Evolutionary conservation across 306 rosid species (phyloP), one percentile per base, ranked within the genome.

Genomic region (Arachis hypogaea): DNA sequence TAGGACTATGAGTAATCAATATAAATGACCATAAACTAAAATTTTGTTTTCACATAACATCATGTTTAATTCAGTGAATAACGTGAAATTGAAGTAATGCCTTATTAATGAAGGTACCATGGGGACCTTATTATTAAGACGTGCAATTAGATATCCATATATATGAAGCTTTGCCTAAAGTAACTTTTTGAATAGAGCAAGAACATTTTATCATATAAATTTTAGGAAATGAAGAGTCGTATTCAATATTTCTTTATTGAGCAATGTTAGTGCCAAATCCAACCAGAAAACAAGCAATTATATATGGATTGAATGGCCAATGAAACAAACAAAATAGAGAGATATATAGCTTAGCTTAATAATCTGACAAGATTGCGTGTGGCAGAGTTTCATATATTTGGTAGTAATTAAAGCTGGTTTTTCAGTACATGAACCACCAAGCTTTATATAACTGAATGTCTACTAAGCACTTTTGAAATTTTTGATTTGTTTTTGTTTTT

Each of bases 121-220:
- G 0, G 33, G 33, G 29, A 71, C 47, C 42, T 55, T 33, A 70
- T 55, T 63, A 49, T 52, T 9, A 50, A 55, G 22, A 56, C 14
- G 22, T 68, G n/a, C 28, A 45, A 45, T 14, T 8, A 4, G 44
- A 54, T 61, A 45, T 18, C 18, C 18, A 18, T 63, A 58, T 52
- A 77, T 77, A 77, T 61, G 47, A 77, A 30, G 59, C 68, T 68
- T 64, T 71, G 67, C 73, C 63, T 72, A 22, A 68, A 60, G 75
- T 79, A 45, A 74, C 70, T 61, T 74, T 74, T 68, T 70, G 41
- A 61, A 10, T 64, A 2, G 63, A 62, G 75, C 66, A 68, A 59
- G 1, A 66, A 54, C 40, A 52, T 33, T 68, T 60, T 78, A 43
- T 66, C 63, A 47, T 41, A 7, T n/a, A 43, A 59, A 28, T 73